Percentiles rank a stretch among this genome's conserved stretches.
Conservation (phyloP, 176 grass and related monocot species). For the Aegilops umbellulata region DNA sequence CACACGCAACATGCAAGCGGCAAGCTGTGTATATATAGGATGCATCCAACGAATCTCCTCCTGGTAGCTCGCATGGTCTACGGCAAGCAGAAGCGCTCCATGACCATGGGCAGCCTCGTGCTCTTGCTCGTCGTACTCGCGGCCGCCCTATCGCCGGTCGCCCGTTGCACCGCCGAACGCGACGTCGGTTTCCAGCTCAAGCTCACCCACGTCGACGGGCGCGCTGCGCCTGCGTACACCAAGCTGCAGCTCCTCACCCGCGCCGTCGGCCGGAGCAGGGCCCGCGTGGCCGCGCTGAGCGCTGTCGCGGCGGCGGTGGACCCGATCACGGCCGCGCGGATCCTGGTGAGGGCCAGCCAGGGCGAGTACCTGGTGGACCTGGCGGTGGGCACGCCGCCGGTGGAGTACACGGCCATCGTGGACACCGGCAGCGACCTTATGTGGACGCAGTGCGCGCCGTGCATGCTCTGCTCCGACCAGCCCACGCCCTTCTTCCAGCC, state of each 20-base stretch:
- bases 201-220: constrained; percentile 42
- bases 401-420: constrained; percentile 43
- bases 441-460: constrained; percentile 90
- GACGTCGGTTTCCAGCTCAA: constrained; percentile 43
- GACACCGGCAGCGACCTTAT: constrained; percentile 81
- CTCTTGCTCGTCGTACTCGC: constrained; percentile 20
- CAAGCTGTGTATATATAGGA: too few species aligned
- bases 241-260: constrained; percentile 41
- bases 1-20: too few species aligned
- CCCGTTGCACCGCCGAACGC: background rate
- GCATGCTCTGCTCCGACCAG: constrained; percentile 60
- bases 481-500: constrained; percentile 55
- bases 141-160: background rate
- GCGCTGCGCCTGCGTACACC: constrained; percentile 14
- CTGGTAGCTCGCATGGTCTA: too few species aligned
- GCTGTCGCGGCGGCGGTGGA: constrained; percentile 24
- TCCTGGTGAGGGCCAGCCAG: constrained; percentile 46
- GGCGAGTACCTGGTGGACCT: constrained; percentile 74
- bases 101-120: background rate
- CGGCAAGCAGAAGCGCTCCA: background rate
- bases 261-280: constrained; percentile 43
- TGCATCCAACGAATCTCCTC: too few species aligned
- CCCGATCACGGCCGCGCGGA: constrained; percentile 17
- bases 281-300: constrained; percentile 38
- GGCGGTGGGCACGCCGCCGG: constrained; percentile 62